These are phyloP conservation scores for Eimeria sp. DNA, from an alignment of 169 alveolate species.

Conservation along the genomic window DNA sequence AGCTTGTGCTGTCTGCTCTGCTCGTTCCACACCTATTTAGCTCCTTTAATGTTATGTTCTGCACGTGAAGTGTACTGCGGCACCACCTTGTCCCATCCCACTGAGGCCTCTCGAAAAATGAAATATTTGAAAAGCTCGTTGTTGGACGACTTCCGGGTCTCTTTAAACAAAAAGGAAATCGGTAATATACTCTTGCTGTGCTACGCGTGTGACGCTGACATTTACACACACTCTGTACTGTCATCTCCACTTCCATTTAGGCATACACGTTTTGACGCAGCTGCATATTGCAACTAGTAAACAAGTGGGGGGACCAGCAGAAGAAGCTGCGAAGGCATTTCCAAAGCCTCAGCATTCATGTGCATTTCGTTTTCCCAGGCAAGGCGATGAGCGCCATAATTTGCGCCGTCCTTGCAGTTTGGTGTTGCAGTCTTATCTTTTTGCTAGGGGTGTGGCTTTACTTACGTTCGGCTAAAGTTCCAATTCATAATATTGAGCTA, in stretches of 20 bases:
- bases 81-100: slow-evolving; percentile 72
- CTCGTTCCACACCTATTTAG: neutral
- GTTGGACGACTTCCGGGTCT: slow-evolving; percentile 58
- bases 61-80: slow-evolving; percentile 58
- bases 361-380: slow-evolving; percentile 34
- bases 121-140: slow-evolving; percentile 65
- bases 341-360: neutral
- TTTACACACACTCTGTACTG: neutral
- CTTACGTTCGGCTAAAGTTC: slow-evolving; percentile 41
- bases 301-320: neutral
- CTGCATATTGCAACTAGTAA: too few species aligned
- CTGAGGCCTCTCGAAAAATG: slow-evolving; percentile 68
- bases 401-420: slow-evolving; percentile 58
- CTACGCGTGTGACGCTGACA: neutral
- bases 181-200: slow-evolving; percentile 3
- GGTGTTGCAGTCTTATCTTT: slow-evolving; percentile 61
- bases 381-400: slow-evolving; percentile 44
- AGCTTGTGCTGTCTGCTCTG: neutral
- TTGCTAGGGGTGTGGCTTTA: slow-evolving; percentile 40
- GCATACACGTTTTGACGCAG: neutral
- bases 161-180: slow-evolving; percentile 10
- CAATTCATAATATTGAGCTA: slow-evolving; percentile 34
- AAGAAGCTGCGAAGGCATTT: neutral
- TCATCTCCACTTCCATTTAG: neutral
- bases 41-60: neutral